Conservation (phyloP, 1,284 basidiomycete genomes). For the Cutaneotrichosporon curvatum region DNA sequence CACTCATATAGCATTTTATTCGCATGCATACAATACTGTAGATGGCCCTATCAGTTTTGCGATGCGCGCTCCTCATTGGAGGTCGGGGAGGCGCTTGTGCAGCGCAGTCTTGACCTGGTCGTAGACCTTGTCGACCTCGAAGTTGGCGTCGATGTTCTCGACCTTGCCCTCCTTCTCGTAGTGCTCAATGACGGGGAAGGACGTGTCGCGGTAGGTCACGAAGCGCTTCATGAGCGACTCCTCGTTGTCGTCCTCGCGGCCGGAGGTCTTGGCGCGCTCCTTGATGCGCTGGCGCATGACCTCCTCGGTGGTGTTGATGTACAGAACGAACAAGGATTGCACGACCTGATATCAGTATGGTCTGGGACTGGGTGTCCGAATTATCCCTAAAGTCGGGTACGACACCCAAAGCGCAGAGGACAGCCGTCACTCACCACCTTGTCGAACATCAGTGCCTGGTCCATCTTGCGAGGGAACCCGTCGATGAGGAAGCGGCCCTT, state of each 20-base stretch:
- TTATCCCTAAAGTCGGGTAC: background rate
- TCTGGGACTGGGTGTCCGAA: too few species aligned
- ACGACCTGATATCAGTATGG: slow-evolving; percentile 58
- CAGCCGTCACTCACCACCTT: slow-evolving; percentile 56
- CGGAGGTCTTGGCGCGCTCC: slow-evolving; percentile 86
- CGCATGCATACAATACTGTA: background rate
- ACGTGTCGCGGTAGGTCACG: slow-evolving; percentile 77
- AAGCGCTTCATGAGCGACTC: slow-evolving; percentile 97
- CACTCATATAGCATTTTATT: background rate
- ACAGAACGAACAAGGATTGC: slow-evolving; percentile 70
- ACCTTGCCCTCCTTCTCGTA: slow-evolving; percentile 69
- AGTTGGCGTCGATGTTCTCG: slow-evolving; percentile 70
- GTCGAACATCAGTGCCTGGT: slow-evolving; percentile 92
- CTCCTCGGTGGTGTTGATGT: slow-evolving; percentile 82
- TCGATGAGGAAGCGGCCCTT: slow-evolving; percentile 88
- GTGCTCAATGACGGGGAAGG: slow-evolving; percentile 93
- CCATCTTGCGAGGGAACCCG: slow-evolving; percentile 98
- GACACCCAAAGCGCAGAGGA: background rate
- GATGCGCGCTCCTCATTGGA: background rate
- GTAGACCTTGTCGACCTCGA: slow-evolving; percentile 68
- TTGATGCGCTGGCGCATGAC: slow-evolving; percentile 81
- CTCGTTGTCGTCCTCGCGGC: slow-evolving; percentile 89
- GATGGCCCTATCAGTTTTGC: background rate
- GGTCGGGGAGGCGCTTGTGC: slow-evolving; percentile 34
- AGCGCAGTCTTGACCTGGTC: slow-evolving; percentile 56